These are phyloP conservation scores for Yamadazyma philogaea DNA, from an alignment of 805 yeast species.

Conservation along the genomic window DNA sequence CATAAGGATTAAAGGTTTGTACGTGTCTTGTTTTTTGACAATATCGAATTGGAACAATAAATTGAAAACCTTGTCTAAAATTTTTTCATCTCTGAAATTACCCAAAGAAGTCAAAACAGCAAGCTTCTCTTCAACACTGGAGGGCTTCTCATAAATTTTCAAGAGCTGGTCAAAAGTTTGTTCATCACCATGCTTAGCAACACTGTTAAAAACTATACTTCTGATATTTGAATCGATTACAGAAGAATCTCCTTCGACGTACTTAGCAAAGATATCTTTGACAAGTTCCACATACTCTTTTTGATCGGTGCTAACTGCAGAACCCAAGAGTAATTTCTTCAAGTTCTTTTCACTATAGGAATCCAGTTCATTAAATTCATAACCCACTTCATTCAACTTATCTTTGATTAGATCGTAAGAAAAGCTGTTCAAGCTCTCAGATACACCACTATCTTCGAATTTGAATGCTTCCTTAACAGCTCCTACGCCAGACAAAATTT, in stretches of 20 bases:
- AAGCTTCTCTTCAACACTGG: conserved; percentile 62
- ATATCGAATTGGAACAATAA: conserved; percentile 55
- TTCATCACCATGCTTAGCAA: conserved; percentile 60
- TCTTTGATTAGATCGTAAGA: conserved; percentile 52
- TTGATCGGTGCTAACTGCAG: conserved; percentile 54
- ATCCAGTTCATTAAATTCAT: conserved; percentile 56
- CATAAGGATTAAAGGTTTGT: conserved; percentile 74
- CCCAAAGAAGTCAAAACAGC: conserved; percentile 72
- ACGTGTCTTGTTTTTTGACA: conserved; percentile 67
- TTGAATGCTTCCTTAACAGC: conserved; percentile 52
- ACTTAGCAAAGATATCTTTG: conserved; percentile 48
- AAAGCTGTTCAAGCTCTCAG: conserved; percentile 50
- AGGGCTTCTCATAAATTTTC: conserved; percentile 58
- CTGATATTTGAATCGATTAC: conserved; percentile 76
- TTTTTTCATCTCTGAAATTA: conserved; percentile 48
- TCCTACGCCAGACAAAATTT: conserved; percentile 49
- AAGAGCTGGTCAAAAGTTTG: conserved; percentile 62
- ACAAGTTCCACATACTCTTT: conserved; percentile 39
- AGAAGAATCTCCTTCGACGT: conserved; percentile 57
- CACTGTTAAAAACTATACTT: conserved; percentile 61
- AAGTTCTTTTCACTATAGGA: conserved; percentile 62
- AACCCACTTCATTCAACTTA: conserved; percentile 58
- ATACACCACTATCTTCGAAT: conserved; percentile 48
- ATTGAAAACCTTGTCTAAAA: conserved; percentile 54
- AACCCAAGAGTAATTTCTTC: conserved; percentile 58